These are phyloP conservation scores for Kalmusia sp. DNA, from an alignment of 2,329 filamentous ascomycete genomes.

Conservation along the genomic window DNA sequence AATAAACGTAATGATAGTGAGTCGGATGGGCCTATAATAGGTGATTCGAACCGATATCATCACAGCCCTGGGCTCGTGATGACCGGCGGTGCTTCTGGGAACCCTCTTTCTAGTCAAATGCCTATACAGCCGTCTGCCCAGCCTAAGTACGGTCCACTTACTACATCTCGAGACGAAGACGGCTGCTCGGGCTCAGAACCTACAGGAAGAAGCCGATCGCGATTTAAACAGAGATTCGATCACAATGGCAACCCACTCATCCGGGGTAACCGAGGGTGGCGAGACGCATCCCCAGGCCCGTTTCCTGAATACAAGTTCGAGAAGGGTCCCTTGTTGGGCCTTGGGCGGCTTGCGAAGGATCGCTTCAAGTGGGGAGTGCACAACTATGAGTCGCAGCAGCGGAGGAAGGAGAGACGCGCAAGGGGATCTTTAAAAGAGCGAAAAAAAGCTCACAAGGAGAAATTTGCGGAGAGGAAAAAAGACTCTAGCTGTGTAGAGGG, in stretches of 20 bases:
- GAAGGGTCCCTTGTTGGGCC: conserved; percentile 20
- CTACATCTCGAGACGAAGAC: not conserved
- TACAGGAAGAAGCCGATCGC: not conserved
- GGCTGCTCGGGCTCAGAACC: not conserved
- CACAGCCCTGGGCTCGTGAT: conserved; percentile 11
- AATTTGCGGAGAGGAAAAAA: conserved; percentile 11
- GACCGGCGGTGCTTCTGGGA: conserved; percentile 6
- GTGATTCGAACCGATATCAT: not conserved
- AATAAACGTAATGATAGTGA: not conserved
- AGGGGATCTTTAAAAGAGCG: conserved; percentile 22
- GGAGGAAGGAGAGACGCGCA: conserved; percentile 18
- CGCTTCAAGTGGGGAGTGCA: conserved; percentile 31
- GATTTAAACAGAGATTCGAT: conserved; percentile 1
- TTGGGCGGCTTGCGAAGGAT: conserved; percentile 24
- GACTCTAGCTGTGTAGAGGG: not conserved
- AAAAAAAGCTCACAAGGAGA: conserved; percentile 11
- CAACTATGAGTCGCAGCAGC: conserved; percentile 23
- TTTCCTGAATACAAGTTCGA: conserved; percentile 25
- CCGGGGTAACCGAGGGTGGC: conserved; percentile 17
- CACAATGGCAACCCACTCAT: conserved; percentile 5
- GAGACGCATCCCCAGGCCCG: conserved; percentile 23
- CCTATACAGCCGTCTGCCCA: not conserved
- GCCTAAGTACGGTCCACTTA: not conserved
- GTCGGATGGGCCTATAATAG: not conserved
- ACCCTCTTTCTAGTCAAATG: not conserved